Evolutionary conservation across 176 grass and related monocot genomes (phyloP).

Genomic region (Lolium multiflorum): DNA sequence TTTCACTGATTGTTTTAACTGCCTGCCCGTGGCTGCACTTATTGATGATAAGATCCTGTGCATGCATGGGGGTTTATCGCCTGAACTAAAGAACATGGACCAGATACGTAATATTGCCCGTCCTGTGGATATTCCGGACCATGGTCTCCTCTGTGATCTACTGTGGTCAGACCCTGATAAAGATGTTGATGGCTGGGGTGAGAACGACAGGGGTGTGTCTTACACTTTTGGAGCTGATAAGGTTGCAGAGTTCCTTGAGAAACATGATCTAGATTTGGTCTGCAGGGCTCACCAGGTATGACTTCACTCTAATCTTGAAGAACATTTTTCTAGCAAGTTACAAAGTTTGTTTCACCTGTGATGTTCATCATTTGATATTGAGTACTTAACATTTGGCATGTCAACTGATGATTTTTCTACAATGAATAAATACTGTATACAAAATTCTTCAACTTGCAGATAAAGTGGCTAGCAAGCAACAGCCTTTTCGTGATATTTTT

Average conservation of each 20-base stretch:
- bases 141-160: constrained; percentile 73
- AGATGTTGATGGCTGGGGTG: constrained; percentile 77
- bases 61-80: constrained; percentile 83
- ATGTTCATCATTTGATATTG: constrained; percentile 15
- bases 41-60: constrained; percentile 84
- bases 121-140: constrained; percentile 70
- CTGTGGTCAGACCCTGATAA: constrained; percentile 86
- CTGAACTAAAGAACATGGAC: constrained; percentile 71
- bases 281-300: constrained; percentile 82
- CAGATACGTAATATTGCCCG: constrained; percentile 71
- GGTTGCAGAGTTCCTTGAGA: constrained; percentile 68
- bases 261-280: constrained; percentile 70
- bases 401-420: constrained; percentile 2
- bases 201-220: constrained; percentile 76
- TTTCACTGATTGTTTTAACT: constrained; percentile 82
- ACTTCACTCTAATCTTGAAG: constrained; percentile 20
- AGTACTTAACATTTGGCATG: not conserved
- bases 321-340: constrained; percentile 26
- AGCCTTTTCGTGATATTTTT: not conserved
- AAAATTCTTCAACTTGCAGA: not conserved
- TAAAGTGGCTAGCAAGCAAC: not conserved
- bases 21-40: constrained; percentile 72
- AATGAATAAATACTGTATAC: not conserved
- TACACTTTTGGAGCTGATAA: constrained; percentile 76
- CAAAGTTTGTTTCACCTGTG: not conserved